phyloP scores from a whole-genome alignment of 2,329 filamentous ascomycete species.

The Penicillium sumatraense region DNA sequence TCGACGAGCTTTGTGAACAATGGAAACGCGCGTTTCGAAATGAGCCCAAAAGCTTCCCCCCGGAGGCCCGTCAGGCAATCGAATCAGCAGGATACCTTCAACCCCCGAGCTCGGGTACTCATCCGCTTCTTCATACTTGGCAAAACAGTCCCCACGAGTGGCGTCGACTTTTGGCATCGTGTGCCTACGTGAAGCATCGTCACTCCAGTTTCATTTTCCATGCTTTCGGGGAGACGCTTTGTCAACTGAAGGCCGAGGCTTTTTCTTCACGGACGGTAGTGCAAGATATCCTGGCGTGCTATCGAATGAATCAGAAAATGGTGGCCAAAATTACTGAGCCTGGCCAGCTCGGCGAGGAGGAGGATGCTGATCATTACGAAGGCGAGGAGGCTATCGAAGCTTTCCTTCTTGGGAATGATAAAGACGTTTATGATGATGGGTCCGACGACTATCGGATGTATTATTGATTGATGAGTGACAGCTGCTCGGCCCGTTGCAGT shows the following conservation, averaged over 20 bases:
- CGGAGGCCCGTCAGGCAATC: slow-evolving; percentile 30
- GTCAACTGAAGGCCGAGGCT: slow-evolving; percentile 35
- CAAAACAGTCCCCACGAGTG: slow-evolving; percentile 36
- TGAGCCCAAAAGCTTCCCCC: slow-evolving; percentile 23
- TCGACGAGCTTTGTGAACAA: slow-evolving; percentile 22
- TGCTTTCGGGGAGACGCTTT: slow-evolving; percentile 39
- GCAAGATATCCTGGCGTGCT: slow-evolving; percentile 17
- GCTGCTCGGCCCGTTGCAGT: neutral
- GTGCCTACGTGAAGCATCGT: slow-evolving; percentile 33
- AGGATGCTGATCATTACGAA: slow-evolving; percentile 31
- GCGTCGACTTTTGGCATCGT: slow-evolving; percentile 44
- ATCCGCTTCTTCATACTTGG: slow-evolving; percentile 43
- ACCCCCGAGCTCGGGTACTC: slow-evolving; percentile 34
- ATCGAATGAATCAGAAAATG: slow-evolving; percentile 31
- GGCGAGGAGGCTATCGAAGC: slow-evolving; percentile 36
- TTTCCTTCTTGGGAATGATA: slow-evolving; percentile 23
- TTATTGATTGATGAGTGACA: neutral
- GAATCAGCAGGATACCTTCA: slow-evolving; percentile 35
- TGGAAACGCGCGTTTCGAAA: slow-evolving; percentile 23
- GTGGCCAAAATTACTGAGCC: slow-evolving; percentile 31
- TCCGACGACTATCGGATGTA: slow-evolving; percentile 26
- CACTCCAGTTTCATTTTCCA: slow-evolving; percentile 32
- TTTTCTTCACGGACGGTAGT: slow-evolving; percentile 31
- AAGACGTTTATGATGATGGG: slow-evolving; percentile 23
- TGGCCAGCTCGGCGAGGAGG: slow-evolving; percentile 20